phyloP scores from a whole-genome alignment of 768 basidiomycete genomes.

The Gymnopilus junonius region DNA sequence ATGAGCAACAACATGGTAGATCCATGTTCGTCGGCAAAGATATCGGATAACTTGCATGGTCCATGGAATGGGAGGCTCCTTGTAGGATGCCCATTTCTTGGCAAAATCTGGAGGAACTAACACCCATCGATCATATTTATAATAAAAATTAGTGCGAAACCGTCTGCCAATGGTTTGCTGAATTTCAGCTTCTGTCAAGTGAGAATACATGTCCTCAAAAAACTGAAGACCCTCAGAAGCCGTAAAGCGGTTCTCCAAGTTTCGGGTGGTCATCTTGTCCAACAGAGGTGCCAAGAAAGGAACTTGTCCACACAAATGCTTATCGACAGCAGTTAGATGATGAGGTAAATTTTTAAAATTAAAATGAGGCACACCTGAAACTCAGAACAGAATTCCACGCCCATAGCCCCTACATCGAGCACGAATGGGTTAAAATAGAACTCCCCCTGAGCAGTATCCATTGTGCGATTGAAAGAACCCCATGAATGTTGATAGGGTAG shows the following conservation, averaged over 20 bases:
- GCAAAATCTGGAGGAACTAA: constrained; percentile 15
- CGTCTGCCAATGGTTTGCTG: background rate
- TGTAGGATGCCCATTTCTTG: constrained; percentile 16
- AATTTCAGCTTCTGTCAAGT: constrained; percentile 5
- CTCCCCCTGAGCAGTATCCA: constrained; percentile 26
- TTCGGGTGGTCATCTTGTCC: constrained; percentile 29
- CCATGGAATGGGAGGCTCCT: constrained; percentile 17
- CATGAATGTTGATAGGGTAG: constrained; percentile 5
- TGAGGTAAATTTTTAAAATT: background rate
- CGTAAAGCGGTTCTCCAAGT: constrained; percentile 26
- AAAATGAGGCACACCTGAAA: constrained; percentile 17
- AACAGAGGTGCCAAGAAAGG: constrained; percentile 32
- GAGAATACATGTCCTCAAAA: constrained; percentile 16
- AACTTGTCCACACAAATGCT: constrained; percentile 21
- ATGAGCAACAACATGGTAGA: background rate
- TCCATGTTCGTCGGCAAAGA: background rate
- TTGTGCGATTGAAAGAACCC: background rate
- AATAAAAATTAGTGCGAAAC: background rate
- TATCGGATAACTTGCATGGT: constrained; percentile 1
- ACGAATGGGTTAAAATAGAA: constrained; percentile 29
- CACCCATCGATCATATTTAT: constrained; percentile 22
- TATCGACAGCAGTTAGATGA: background rate
- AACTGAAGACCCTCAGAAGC: constrained; percentile 30
- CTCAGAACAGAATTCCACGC: constrained; percentile 6
- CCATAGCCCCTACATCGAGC: constrained; percentile 24